Conservation (phyloP, 2,329 filamentous ascomycete species). For the Tolypocladium sp. region DNA sequence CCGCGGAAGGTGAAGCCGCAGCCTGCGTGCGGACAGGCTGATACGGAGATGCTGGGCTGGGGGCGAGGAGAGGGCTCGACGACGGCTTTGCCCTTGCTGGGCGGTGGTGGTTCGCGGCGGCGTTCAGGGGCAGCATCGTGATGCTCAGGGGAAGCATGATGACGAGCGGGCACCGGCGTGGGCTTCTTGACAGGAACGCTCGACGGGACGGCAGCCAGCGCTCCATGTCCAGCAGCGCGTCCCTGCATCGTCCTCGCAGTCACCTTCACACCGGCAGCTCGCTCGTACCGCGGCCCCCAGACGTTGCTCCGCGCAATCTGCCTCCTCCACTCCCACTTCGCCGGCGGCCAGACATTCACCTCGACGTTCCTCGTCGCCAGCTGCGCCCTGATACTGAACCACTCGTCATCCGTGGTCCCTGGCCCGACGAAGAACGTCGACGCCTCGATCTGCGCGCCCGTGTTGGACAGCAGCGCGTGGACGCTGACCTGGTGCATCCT, state of each 20-base stretch:
- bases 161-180: too few relatives aligned
- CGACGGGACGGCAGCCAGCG: constrained; percentile 13
- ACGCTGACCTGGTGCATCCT: constrained; percentile 6
- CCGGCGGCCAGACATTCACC: constrained; percentile 3
- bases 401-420: constrained; percentile 9
- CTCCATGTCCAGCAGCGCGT: not conserved
- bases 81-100: not conserved
- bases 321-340: constrained; percentile 8
- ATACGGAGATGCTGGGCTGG: constrained; percentile 12
- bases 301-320: constrained; percentile 7
- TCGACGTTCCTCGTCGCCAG: constrained; percentile 7
- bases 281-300: constrained; percentile 13
- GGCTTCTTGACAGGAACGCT: not conserved
- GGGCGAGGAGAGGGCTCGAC: not conserved
- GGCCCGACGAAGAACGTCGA: constrained; percentile 10
- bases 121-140: constrained; percentile 12
- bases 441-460: not conserved
- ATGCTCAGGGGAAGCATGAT: not conserved
- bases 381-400: constrained; percentile 12
- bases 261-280: not conserved
- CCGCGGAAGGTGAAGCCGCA: constrained; percentile 25
- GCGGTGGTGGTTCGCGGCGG: constrained; percentile 11
- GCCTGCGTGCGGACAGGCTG: constrained; percentile 26
- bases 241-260: constrained; percentile 1
- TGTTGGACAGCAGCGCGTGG: constrained; percentile 1